Conservation (phyloP, 139 green algal species). For the Deuterostichococcus epilithicus region DNA sequence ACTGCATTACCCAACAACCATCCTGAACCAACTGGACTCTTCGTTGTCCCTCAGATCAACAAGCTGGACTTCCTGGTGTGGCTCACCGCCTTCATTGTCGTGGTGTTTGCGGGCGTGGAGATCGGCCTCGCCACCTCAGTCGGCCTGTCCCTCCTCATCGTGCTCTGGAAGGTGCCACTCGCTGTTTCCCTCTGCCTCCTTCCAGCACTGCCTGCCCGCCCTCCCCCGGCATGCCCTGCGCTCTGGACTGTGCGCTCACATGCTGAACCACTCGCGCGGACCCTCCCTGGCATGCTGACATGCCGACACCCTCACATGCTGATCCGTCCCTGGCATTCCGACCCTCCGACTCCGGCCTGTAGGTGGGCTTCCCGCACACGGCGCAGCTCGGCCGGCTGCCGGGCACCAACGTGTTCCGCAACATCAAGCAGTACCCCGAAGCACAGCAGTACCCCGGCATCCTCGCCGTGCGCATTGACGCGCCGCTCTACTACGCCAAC, state of each 20-base stretch:
- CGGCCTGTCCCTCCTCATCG: slow-evolving; percentile 40
- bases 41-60: slow-evolving; percentile 35
- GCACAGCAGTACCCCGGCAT: slow-evolving; percentile 49
- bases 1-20: background rate
- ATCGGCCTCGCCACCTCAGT: slow-evolving; percentile 72
- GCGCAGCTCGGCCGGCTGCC: slow-evolving; percentile 72
- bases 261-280: too few species aligned
- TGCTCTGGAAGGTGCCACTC: slow-evolving; percentile 41
- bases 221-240: too few species aligned
- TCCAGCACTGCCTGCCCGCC: background rate
- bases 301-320: too few species aligned
- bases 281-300: slow-evolving; percentile 59
- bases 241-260: too few species aligned
- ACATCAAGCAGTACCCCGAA: slow-evolving; percentile 75
- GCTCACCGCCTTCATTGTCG: slow-evolving; percentile 42
- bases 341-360: too few species aligned
- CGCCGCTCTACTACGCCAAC: slow-evolving; percentile 78
- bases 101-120: slow-evolving; percentile 62
- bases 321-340: slow-evolving; percentile 55
- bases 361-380: slow-evolving; percentile 73
- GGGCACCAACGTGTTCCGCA: slow-evolving; percentile 57
- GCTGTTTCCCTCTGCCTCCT: slow-evolving; percentile 51
- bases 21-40: background rate
- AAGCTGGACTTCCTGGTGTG: slow-evolving; percentile 62
- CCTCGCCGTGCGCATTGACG: slow-evolving; percentile 64